Conservation (phyloP, 1,284 basidiomycete species). For the Macrocystidia cucumis region DNA sequence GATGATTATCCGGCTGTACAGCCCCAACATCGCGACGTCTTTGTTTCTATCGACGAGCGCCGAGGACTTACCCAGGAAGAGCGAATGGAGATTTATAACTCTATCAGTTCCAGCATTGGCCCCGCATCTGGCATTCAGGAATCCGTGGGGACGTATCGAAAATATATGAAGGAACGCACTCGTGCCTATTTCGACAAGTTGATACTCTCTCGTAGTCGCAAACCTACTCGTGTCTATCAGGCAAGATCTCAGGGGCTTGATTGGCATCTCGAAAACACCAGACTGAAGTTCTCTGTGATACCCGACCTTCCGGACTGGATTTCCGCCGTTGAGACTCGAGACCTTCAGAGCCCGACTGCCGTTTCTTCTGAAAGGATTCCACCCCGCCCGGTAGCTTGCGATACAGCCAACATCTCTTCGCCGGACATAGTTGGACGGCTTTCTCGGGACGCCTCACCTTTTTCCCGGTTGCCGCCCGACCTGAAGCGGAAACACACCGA, state of each 20-base stretch:
- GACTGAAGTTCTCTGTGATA: slow-evolving; percentile 13
- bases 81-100: slow-evolving; percentile 41
- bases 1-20: no score
- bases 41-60: slow-evolving; percentile 22
- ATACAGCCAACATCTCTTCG: no score
- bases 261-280: slow-evolving; percentile 9
- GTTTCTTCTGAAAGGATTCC: slow-evolving; percentile 1
- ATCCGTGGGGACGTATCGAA: slow-evolving; percentile 42
- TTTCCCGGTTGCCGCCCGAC: no score
- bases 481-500: no score
- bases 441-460: no score
- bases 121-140: slow-evolving; percentile 40
- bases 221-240: not conserved
- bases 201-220: not conserved
- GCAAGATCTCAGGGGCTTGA: not conserved
- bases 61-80: slow-evolving; percentile 31
- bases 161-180: slow-evolving; percentile 42
- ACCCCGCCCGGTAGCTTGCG: not conserved
- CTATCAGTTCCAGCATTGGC: slow-evolving; percentile 40
- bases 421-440: no score
- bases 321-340: slow-evolving; percentile 12
- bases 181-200: slow-evolving; percentile 30
- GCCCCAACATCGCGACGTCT: no score
- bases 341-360: slow-evolving; percentile 9
- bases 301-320: slow-evolving; percentile 25